Evolutionary conservation across 441 rosid genomes (phyloP), one percentile per base, ranked within the genome.

Genomic region (Syzygium syzygioides): DNA sequence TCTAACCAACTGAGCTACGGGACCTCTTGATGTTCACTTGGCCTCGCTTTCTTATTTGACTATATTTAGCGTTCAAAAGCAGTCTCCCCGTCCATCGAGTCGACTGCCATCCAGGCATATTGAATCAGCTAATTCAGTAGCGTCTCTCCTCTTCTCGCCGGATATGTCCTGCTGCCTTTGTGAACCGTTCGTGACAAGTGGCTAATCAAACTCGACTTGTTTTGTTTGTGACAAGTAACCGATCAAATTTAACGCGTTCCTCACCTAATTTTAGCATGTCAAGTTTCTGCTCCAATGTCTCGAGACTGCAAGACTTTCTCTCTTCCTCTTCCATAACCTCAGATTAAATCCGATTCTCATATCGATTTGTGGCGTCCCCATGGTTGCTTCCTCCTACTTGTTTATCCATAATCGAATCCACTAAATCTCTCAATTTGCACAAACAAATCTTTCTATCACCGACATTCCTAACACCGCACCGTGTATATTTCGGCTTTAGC

Each of bases 1-100:
- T 95, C 97, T 95, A 95, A 96, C 98, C 99, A 92, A 95, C 98
- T 96, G 99, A 96, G 97, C 98, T 96, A 96, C 95, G 95, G 95
- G 96, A 94, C 92, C 94, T 0, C 0, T 1, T 12, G n/a, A 11
- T 10, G 2, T 11, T 0, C 0, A 0, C 3, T 20, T 5, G 0
- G 52, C 0, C 50, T 23, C 4, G 1, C 1, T 0, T 34, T 2
- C 1, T 1, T 37, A 37, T 1, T 37, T 71, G 10, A 1, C 0
- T 0, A 2, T 1, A 66, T 4, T 15, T 4, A 7, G n/a, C 4
- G 7, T 57, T 57, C 4, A 2, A 7, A 45, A 45, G 48, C 20
- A 2, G 0, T 2, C 12, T 4, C 10, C 0, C 0, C 13, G 34
- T 9, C 76, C 3, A 0, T 4, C 12, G 13, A 30, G 0, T 32